Base-by-base conservation (phyloP, 2,329 filamentous ascomycete species). In the Dryadomyces quercus-mongolicae region DNA sequence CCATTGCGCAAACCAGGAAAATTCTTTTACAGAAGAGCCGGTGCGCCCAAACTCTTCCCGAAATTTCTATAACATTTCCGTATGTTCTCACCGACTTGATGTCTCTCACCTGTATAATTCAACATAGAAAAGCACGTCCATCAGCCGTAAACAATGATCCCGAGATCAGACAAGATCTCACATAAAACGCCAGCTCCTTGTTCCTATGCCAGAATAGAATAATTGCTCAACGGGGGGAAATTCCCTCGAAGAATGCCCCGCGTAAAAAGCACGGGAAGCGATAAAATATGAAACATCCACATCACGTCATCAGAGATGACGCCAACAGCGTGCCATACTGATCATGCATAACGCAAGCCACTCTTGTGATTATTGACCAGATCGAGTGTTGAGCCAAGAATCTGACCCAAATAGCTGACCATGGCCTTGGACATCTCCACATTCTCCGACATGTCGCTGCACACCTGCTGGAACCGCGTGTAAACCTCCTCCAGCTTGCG, bases 401-500 rank as follows among this genome's bases (percentile, higher is more conserved):
- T 71, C 51, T 71, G 69, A 38, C 69, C 69, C 31, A 77, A 63
- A 55, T 75, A 73, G 44, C 67, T 67, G 55, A 73, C 67, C 67
- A 77, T 70, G 34, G 70, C 72, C 54, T 68, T 68, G 57, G 70
- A 70, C 49, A 77, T 67, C 36, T 72, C 72, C 2, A 66, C 62
- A 48, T 73, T 67, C 5, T 72, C 68, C 31, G 67, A 68, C 10
- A 70, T 58, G 16, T 72, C 66, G 22, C 65, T 62, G 58, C 68
- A 71, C 6, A 71, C 66, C 51, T 73, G 71, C 22, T 69, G 65
- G 60, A 75, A 75, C 36, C 67, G 69, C 3, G 65, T 60, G 55
- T 75, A 73, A 10, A 75, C 67, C 45, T 73, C 70, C 54, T 75
- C 69, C 38, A 78, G 66, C 61, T 73, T 74, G 42, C 67, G 64